These are phyloP conservation scores for Botrytis deweyae DNA, from an alignment of 2,329 filamentous ascomycete species.

Conservation along the genomic window DNA sequence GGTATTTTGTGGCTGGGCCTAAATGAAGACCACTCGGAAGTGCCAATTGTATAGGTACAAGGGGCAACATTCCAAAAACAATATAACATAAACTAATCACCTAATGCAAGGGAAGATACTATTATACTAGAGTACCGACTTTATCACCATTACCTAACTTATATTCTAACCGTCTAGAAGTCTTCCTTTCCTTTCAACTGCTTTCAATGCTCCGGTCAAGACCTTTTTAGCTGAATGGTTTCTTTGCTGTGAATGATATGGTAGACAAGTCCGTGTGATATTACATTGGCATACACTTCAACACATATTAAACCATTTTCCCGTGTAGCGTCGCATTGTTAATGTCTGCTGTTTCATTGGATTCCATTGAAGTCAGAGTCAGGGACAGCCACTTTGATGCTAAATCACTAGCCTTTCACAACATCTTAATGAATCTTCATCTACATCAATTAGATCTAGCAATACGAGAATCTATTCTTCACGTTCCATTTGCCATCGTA, in stretches of 20 bases:
- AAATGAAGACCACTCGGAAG: slow-evolving; percentile 2
- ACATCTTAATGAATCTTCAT: not conserved
- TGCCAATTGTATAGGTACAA: slow-evolving; percentile 13
- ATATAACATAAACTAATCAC: not conserved
- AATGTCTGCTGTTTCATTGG: slow-evolving; percentile 1
- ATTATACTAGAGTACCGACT: not conserved
- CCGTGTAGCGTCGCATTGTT: not conserved
- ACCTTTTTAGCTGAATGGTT: not conserved
- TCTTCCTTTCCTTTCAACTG: not conserved
- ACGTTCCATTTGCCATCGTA: not conserved
- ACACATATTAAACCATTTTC: not conserved
- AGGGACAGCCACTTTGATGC: not conserved
- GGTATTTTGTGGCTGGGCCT: slow-evolving; percentile 20
- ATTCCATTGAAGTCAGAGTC: not conserved
- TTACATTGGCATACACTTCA: slow-evolving; percentile 1
- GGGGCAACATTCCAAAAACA: slow-evolving; percentile 18
- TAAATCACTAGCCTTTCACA: not conserved
- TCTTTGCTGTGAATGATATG: not conserved
- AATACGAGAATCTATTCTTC: not conserved
- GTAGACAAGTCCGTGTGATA: slow-evolving; percentile 12
- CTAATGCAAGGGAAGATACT: slow-evolving; percentile 7
- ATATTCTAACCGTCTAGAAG: not conserved
- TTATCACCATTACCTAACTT: not conserved
- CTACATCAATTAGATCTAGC: not conserved
- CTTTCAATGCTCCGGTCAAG: not conserved